Conservation (phyloP, 108 stramenopile genomes). For the Mediolabrus comicus region DNA sequence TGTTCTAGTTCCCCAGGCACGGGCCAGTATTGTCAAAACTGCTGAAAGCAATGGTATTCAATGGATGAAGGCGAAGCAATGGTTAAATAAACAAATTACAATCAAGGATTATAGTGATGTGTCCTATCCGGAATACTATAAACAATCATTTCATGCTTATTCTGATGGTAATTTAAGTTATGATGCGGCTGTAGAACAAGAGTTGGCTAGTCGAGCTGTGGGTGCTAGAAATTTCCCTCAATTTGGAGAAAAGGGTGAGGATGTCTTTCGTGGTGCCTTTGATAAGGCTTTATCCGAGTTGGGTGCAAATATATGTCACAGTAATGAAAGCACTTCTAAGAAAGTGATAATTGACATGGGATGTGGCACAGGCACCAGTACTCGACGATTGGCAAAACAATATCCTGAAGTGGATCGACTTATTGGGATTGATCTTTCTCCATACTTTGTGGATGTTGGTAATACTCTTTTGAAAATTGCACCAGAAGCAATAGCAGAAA, state of each 20-base stretch:
- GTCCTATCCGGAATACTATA: slow-evolving; percentile 52
- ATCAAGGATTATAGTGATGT: slow-evolving; percentile 16
- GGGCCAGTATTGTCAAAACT: slow-evolving; percentile 68
- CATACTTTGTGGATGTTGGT: slow-evolving; percentile 70
- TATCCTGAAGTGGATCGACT: slow-evolving; percentile 57
- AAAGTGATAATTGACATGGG: slow-evolving; percentile 64
- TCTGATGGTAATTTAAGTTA: slow-evolving; percentile 71
- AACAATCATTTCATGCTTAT: slow-evolving; percentile 74
- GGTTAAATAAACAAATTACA: slow-evolving; percentile 35
- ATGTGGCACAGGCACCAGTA: slow-evolving; percentile 78
- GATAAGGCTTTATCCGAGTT: slow-evolving; percentile 55
- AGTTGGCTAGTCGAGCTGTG: slow-evolving; percentile 68
- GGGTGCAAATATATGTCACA: slow-evolving; percentile 44
- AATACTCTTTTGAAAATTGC: slow-evolving; percentile 48
- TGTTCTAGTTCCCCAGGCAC: slow-evolving; percentile 76
- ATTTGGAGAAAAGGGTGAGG: slow-evolving; percentile 64
- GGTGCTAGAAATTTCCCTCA: slow-evolving; percentile 81
- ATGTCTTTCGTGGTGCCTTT: slow-evolving; percentile 75
- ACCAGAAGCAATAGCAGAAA: slow-evolving; percentile 36
- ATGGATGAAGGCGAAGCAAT: slow-evolving; percentile 55
- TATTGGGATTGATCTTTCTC: slow-evolving; percentile 71
- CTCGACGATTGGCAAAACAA: slow-evolving; percentile 57
- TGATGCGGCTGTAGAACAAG: slow-evolving; percentile 79
- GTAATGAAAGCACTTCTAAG: background rate
- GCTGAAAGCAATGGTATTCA: slow-evolving; percentile 78